Evolutionary conservation across 768 basidiomycete species (phyloP).

Genomic region (Mycena albidolilacea): DNA sequence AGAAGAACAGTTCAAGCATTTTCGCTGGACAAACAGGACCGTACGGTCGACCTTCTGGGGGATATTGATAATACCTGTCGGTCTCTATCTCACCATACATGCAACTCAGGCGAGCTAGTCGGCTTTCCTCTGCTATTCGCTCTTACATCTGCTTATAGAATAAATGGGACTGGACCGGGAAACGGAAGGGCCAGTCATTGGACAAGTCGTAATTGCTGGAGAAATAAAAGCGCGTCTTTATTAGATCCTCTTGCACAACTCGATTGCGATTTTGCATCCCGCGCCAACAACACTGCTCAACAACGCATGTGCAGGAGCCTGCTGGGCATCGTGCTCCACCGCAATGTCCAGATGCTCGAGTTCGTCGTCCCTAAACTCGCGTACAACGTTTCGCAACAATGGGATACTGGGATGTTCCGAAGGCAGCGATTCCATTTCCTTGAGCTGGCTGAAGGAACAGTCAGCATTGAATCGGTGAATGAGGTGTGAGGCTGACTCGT

Average conservation of each 20-base stretch:
- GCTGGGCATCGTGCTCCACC: slow-evolving; percentile 88
- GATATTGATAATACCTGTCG: slow-evolving; percentile 74
- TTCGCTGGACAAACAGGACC: slow-evolving; percentile 82
- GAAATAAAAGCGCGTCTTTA: slow-evolving; percentile 25
- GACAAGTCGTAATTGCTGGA: slow-evolving; percentile 33
- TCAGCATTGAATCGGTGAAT: slow-evolving; percentile 14
- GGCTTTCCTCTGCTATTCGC: background rate
- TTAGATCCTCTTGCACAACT: slow-evolving; percentile 87
- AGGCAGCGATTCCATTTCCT: slow-evolving; percentile 75
- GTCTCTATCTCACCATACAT: slow-evolving; percentile 64
- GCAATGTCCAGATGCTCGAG: slow-evolving; percentile 95
- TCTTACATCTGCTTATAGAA: slow-evolving; percentile 25
- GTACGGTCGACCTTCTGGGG: slow-evolving; percentile 75
- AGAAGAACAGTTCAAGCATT: slow-evolving; percentile 87
- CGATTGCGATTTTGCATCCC: slow-evolving; percentile 93
- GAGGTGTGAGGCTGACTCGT: slow-evolving; percentile 78
- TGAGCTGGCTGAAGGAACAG: slow-evolving; percentile 76
- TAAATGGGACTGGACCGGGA: slow-evolving; percentile 47
- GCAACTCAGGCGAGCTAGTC: slow-evolving; percentile 50
- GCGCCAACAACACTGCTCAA: slow-evolving; percentile 87
- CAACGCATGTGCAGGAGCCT: slow-evolving; percentile 92
- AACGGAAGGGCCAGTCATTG: slow-evolving; percentile 50
- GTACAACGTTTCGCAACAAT: slow-evolving; percentile 78
- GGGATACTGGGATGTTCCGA: slow-evolving; percentile 84
- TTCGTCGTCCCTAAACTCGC: slow-evolving; percentile 94